Evolutionary conservation across 768 basidiomycete species (phyloP), one percentile per base, ranked within the genome.

Genomic region (Cystofilobasidium ferigula): DNA sequence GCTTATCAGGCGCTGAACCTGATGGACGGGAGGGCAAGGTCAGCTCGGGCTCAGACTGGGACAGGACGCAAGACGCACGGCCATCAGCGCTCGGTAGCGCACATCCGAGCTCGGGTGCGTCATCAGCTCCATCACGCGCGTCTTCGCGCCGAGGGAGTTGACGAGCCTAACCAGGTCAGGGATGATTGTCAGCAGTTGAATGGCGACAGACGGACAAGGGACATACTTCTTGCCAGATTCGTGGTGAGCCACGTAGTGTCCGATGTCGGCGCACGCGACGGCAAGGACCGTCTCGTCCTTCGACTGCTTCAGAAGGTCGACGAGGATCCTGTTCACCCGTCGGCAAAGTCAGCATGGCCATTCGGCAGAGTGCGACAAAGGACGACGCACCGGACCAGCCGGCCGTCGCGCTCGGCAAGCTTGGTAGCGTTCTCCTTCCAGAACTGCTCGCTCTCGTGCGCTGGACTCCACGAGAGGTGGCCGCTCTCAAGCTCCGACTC

Each of bases 391-490:
- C 87, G 92, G 66, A 98, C 80, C 67, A 89, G 86, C 71, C 86
- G 84, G 70, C 85, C 81, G 72, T 90, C 86, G 62, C 82, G 84
- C 69, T 97, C 92, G 70, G 91, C 89, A 48, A 98, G 77, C 73
- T 84, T 89, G 9, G 79, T 77, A 6, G 88, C 92, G 73, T 98
- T 97, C 78, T 93, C 91, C 73, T 87, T 89, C 95, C 95, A 99
- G 78, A 99, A 99, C 40, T 90, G 85, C 68, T 97, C 94, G 1
- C 89, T 93, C 73, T 92, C 89, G 73, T 99, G 95, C 13, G 90
- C 88, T 16, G 94, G 93, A 6, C 89, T 85, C 95, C 95, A 98
- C 8, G 89, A 87, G 30, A 98, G 78, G 74, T 91, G 90, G 1
- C 93, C 92, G 6, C 88, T 89, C 22, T 84, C 79, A 35, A 99